These are phyloP conservation scores for Clavispora asparagi DNA, from an alignment of 805 yeast species.

Conservation along the genomic window DNA sequence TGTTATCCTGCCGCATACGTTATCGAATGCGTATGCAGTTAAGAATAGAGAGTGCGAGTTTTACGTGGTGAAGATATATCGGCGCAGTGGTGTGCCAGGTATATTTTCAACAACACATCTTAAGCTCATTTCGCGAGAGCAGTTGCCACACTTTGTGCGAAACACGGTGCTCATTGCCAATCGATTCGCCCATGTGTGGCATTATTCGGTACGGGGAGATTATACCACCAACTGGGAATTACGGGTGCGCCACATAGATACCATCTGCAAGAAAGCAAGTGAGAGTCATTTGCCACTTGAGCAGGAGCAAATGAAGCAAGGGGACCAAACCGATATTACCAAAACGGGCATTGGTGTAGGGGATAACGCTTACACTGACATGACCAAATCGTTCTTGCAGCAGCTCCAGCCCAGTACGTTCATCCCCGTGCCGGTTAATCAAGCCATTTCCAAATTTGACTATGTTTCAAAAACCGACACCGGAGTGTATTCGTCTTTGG, in stretches of 20 bases:
- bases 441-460: constrained; percentile 14
- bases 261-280: constrained; percentile 23
- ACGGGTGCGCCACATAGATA: constrained; percentile 51
- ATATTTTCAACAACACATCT: constrained; percentile 71
- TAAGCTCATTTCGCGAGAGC: constrained; percentile 58
- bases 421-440: background rate
- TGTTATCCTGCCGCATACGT: constrained; percentile 63
- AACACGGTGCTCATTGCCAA: constrained; percentile 61
- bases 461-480: constrained; percentile 14
- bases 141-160: constrained; percentile 60
- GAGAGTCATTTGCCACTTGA: constrained; percentile 21
- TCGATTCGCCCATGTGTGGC: constrained; percentile 75
- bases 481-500: constrained; percentile 22
- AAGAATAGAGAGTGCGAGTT: constrained; percentile 16
- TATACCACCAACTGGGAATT: constrained; percentile 64
- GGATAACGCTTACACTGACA: constrained; percentile 7
- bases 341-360: constrained; percentile 1
- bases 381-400: constrained; percentile 30
- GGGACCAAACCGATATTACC: background rate
- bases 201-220: constrained; percentile 41
- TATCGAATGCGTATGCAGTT: constrained; percentile 1
- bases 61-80: constrained; percentile 59
- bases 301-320: constrained; percentile 19
- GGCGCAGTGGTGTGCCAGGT: constrained; percentile 70
- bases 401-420: constrained; percentile 18